These are phyloP conservation scores for Citropsis articulata DNA, from an alignment of 345 rosid genomes.

Conservation along the genomic window DNA sequence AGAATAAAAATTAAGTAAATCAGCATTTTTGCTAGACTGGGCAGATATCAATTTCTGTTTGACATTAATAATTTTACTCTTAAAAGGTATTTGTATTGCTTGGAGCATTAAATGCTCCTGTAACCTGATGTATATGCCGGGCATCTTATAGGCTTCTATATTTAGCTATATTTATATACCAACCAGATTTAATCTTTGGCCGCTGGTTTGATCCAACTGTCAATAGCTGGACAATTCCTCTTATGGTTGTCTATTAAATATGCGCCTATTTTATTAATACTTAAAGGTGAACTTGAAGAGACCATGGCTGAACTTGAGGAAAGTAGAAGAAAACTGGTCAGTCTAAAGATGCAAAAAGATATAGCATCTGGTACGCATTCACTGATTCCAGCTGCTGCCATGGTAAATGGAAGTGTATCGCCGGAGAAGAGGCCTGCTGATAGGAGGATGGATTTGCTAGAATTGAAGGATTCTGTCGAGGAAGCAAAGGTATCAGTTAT, in stretches of 20 bases:
- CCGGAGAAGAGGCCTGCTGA: slow-evolving; percentile 82
- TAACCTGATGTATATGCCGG: too few species aligned
- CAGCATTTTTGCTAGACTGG: too few species aligned
- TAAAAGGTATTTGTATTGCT: too few species aligned
- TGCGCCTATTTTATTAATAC: slow-evolving; percentile 18
- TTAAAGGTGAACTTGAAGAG: slow-evolving; percentile 87
- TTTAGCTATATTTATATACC: too few species aligned
- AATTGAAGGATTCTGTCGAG: slow-evolving; percentile 74
- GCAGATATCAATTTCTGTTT: too few species aligned
- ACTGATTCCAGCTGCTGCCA: slow-evolving; percentile 46
- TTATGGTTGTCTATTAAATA: slow-evolving; percentile 18
- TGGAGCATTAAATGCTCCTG: too few species aligned
- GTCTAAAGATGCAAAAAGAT: slow-evolving; percentile 83
- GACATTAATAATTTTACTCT: too few species aligned
- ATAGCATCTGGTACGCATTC: slow-evolving; percentile 53
- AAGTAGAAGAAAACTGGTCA: slow-evolving; percentile 80
- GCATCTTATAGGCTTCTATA: too few species aligned
- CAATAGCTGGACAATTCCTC: neutral
- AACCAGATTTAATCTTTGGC: neutral
- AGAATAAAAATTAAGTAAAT: too few species aligned
- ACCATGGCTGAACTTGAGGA: slow-evolving; percentile 82
- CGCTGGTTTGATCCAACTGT: neutral
- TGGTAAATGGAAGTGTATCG: slow-evolving; percentile 65
- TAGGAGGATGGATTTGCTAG: slow-evolving; percentile 58
- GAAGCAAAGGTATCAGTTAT: slow-evolving; percentile 59